phyloP scores from a whole-genome alignment of 1,284 basidiomycete genomes.

The Heterobasidion occidentale region DNA sequence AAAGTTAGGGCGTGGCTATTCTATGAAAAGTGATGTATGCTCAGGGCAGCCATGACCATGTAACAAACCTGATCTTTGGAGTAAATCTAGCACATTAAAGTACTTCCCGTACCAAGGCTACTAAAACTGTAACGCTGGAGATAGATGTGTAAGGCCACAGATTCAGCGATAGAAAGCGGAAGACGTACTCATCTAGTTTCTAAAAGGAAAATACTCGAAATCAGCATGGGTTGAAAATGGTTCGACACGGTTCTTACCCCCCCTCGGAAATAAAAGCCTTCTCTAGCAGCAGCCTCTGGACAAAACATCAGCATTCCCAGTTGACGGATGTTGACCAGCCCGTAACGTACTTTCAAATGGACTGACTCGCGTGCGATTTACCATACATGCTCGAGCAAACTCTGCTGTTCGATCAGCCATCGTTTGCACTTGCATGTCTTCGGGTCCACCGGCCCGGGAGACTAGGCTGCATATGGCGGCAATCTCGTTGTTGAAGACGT shows the following conservation, averaged over 20 bases:
- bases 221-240: too few relatives aligned
- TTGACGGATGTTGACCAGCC: neutral
- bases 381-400: slow-evolving; percentile 65
- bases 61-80: too few relatives aligned
- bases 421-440: slow-evolving; percentile 53
- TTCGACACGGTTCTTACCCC: slow-evolving; percentile 43
- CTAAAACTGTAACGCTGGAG: slow-evolving; percentile 49
- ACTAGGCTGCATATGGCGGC: slow-evolving; percentile 59
- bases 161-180: slow-evolving; percentile 19
- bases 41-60: neutral
- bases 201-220: slow-evolving; percentile 16
- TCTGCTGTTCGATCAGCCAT: slow-evolving; percentile 69
- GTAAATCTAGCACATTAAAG: slow-evolving; percentile 19
- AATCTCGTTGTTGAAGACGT: slow-evolving; percentile 72
- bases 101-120: slow-evolving; percentile 51
- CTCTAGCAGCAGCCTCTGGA: slow-evolving; percentile 51
- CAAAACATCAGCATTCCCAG: slow-evolving; percentile 4
- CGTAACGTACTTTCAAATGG: slow-evolving; percentile 59
- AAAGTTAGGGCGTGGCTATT: neutral
- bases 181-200: slow-evolving; percentile 59
- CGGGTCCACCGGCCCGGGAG: slow-evolving; percentile 43
- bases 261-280: slow-evolving; percentile 57
- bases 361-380: slow-evolving; percentile 49
- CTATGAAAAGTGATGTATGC: neutral
- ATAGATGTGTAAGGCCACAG: neutral